Conservation (phyloP, 208 protist genomes). For the Leishmania arabica region DNA sequence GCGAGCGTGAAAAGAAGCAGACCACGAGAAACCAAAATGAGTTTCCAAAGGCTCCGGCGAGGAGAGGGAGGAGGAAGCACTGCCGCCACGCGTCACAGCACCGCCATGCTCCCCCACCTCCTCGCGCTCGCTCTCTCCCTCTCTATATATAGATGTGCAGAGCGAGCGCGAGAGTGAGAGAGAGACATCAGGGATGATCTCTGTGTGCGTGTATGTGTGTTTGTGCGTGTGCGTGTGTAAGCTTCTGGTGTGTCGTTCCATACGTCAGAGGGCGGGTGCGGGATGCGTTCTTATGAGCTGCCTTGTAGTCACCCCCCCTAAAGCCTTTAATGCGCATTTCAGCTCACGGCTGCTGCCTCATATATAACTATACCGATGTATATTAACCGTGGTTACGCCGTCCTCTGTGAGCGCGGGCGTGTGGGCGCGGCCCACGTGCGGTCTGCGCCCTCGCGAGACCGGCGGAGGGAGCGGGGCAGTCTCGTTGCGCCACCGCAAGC, state of each 20-base stretch:
- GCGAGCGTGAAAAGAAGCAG: not conserved
- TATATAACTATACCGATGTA: not conserved
- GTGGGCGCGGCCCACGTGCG: no score
- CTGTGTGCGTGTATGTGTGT: not conserved
- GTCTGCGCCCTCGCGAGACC: not conserved
- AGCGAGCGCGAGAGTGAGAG: not conserved
- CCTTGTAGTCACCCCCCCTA: not conserved
- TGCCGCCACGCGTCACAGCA: not conserved
- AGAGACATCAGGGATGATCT: not conserved
- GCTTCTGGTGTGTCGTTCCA: not conserved
- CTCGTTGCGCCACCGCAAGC: not conserved
- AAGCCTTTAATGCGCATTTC: not conserved
- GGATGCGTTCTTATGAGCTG: not conserved
- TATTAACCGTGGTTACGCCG: not conserved
- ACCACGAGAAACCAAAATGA: not conserved
- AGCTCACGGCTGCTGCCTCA: not conserved
- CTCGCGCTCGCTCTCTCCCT: not conserved
- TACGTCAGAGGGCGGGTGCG: not conserved
- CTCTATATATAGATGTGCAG: not conserved
- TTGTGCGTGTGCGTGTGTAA: not conserved
- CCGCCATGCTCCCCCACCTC: not conserved
- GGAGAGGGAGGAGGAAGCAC: not conserved
- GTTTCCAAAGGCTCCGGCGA: not conserved
- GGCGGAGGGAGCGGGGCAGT: not conserved
- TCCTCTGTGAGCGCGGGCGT: no score